Conservation (phyloP, 768 basidiomycete genomes). For the Tricholoma flavovirens region DNA sequence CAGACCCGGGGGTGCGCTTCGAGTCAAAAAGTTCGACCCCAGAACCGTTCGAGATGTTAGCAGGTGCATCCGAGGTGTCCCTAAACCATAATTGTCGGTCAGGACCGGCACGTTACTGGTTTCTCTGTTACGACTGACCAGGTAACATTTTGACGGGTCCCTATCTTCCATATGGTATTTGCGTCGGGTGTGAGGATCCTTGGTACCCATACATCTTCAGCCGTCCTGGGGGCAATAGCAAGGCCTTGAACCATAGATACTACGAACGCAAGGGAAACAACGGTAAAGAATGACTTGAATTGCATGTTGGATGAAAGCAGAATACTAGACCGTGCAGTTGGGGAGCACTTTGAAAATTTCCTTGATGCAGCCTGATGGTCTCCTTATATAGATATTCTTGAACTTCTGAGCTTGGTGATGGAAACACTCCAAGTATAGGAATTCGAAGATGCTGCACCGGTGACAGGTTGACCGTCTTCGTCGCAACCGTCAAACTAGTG, state of each 20-base stretch:
- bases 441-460: not conserved
- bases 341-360: not conserved
- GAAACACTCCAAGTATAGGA: too few relatives aligned
- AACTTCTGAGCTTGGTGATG: too few relatives aligned
- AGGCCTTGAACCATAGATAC: conserved; percentile 16
- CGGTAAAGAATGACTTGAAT: conserved; percentile 19
- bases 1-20: not conserved
- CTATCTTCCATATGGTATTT: conserved; percentile 24
- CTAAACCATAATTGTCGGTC: conserved; percentile 16
- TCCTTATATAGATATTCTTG: not conserved
- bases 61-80: conserved; percentile 35
- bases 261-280: conserved; percentile 21
- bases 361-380: not conserved
- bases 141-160: conserved; percentile 19
- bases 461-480: too few relatives aligned
- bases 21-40: conserved; percentile 17
- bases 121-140: conserved; percentile 19
- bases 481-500: too few relatives aligned
- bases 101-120: not conserved
- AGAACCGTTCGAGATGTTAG: conserved; percentile 36
- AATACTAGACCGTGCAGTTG: not conserved
- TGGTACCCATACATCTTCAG: conserved; percentile 28
- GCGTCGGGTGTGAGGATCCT: conserved; percentile 23
- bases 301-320: conserved; percentile 11
- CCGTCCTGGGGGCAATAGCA: conserved; percentile 16